Base-by-base conservation (phyloP, 225 moss, liverwort and hornwort species). In the Ulota crispa region DNA sequence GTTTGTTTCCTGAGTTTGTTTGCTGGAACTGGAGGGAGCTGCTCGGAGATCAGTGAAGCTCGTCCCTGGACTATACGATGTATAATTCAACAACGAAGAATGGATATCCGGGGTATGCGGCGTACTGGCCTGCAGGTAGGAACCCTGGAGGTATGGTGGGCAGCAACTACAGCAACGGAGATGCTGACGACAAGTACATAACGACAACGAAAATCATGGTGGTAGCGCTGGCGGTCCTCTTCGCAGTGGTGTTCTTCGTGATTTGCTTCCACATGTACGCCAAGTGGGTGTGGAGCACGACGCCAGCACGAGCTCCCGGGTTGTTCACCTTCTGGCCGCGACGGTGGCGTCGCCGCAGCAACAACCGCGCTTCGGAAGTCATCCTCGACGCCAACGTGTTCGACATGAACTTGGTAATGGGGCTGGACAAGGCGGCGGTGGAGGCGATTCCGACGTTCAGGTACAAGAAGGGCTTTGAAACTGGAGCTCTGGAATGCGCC, bases 231-330 rank as follows among this genome's bases (percentile, higher is more conserved):
- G 91, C 86, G 21, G 80, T 92, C 8, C 88, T 96, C 45, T 92
- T 94, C 65, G 88, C 87, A 9, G 85, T 94, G 0, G 87, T 93
- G 19, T 63, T 96, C 77, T 92, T 96, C 66, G 77, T 93, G 28
- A 78, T 93, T 6, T 91, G 83, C 54, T 80, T 93, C 75, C 96
- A 96, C 85, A 75, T 96, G 27, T 94, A 94, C 45, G 89, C 91
- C 20, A 93, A 88, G 78, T 96, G 93, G 90, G 68, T 92, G 31
- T 91, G 90, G 88, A 50, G 83, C 6, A 34, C 57, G 1, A 41
- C 14, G 6, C 54, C 72, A 18, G 23, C 26, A 26, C 16, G 43
- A 52, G 32, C 78, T 14, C 62, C 78, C 13, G 30, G 4, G 13
- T 67, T 68, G 2, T 47, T 68, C 68, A 54, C 66, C 20, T 81